phyloP scores from a whole-genome alignment of 441 rosid species.

The Croton laevigatus region DNA sequence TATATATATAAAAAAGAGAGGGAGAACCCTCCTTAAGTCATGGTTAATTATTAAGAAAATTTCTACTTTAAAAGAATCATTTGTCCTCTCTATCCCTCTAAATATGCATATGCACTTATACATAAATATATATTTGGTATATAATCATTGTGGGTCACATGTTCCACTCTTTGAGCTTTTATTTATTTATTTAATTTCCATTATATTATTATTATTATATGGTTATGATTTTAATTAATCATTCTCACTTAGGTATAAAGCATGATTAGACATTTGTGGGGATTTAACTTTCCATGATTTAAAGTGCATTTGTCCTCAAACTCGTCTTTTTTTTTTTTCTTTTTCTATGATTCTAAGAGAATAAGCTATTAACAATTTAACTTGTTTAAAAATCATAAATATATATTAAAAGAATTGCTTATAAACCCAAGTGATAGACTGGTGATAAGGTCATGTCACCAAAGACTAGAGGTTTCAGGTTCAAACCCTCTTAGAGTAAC shows the following conservation, averaged over 20 bases:
- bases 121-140: neutral
- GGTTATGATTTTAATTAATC: neutral
- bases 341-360: slow-evolving; percentile 14
- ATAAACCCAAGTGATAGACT: too few species aligned
- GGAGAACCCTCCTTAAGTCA: slow-evolving; percentile 9
- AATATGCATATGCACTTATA: neutral
- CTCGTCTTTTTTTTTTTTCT: neutral
- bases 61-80: slow-evolving; percentile 7
- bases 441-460: too few species aligned
- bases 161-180: slow-evolving; percentile 20
- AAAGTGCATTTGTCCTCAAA: slow-evolving; percentile 20
- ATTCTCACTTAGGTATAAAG: slow-evolving; percentile 18
- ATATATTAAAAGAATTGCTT: too few species aligned
- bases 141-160: slow-evolving; percentile 31
- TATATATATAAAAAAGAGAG: too few species aligned
- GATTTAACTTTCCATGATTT: slow-evolving; percentile 29
- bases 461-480: too few species aligned
- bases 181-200: neutral
- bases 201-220: slow-evolving; percentile 2
- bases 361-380: too few species aligned
- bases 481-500: too few species aligned
- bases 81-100: slow-evolving; percentile 10
- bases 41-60: neutral
- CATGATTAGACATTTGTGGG: slow-evolving; percentile 41
- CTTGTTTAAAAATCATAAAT: too few species aligned